Evolutionary conservation across 2,329 filamentous ascomycete genomes (phyloP).

Genomic region (Macrophomina pseudophaseolina): DNA sequence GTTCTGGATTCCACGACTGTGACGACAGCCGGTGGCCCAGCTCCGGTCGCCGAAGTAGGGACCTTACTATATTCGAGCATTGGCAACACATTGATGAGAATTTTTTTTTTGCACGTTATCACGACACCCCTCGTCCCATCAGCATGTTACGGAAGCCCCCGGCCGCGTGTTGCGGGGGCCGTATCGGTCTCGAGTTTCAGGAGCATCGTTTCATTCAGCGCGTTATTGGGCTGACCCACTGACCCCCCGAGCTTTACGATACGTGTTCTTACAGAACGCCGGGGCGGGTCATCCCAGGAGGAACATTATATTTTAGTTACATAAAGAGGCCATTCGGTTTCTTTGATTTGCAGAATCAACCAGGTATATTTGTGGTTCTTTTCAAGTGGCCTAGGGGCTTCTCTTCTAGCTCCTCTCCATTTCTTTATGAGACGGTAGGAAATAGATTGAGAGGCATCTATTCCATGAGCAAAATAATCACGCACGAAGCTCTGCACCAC

Average conservation of each 20-base stretch:
- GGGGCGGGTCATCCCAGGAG: neutral
- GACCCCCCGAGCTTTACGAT: neutral
- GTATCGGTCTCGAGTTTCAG: conserved; percentile 2
- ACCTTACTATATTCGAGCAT: conserved; percentile 12
- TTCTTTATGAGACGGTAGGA: neutral
- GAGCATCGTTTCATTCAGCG: conserved; percentile 18
- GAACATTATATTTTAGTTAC: conserved; percentile 17
- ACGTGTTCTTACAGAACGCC: neutral
- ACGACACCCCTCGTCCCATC: conserved; percentile 18
- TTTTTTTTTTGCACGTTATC: conserved; percentile 4
- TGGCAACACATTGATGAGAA: conserved; percentile 1
- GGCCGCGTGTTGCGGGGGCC: neutral
- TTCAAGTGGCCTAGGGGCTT: conserved; percentile 9
- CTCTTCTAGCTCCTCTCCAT: conserved; percentile 9
- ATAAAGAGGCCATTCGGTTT: conserved; percentile 4
- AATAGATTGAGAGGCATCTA: conserved; percentile 9
- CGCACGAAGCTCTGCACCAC: conserved; percentile 5
- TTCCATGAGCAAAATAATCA: conserved; percentile 5
- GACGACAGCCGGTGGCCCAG: neutral
- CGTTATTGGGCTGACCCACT: conserved; percentile 14
- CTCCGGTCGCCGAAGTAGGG: neutral
- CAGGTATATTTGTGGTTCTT: conserved; percentile 28
- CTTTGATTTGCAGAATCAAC: conserved; percentile 30
- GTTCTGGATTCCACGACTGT: neutral
- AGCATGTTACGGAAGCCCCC: neutral